These are phyloP conservation scores for Ceraceosorus bombacis DNA, from an alignment of 1,284 basidiomycete species.

Conservation along the genomic window DNA sequence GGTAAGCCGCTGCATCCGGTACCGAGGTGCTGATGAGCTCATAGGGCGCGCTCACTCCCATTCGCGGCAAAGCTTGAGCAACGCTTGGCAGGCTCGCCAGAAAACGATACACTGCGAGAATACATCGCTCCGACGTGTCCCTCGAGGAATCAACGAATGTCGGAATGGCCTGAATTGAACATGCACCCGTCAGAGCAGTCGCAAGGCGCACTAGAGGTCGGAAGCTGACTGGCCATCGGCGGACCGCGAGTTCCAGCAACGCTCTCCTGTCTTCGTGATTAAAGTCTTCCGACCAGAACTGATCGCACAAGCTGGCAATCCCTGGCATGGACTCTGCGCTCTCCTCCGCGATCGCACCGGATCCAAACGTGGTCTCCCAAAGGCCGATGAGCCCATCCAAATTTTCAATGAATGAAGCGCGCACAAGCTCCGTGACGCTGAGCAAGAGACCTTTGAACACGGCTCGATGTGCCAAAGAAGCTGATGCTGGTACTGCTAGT, in stretches of 20 bases:
- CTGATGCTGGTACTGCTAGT: slow-evolving; percentile 60
- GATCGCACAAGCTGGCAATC: slow-evolving; percentile 64
- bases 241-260: slow-evolving; percentile 68
- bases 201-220: slow-evolving; percentile 65
- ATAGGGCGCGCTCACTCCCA: slow-evolving; percentile 56
- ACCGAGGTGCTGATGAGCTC: slow-evolving; percentile 61
- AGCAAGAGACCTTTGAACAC: slow-evolving; percentile 62
- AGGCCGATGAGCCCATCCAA: slow-evolving; percentile 66
- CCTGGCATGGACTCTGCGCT: slow-evolving; percentile 51
- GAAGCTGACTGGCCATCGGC: slow-evolving; percentile 71
- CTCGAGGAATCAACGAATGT: slow-evolving; percentile 5
- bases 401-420: slow-evolving; percentile 56
- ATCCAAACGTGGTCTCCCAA: slow-evolving; percentile 71
- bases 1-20: slow-evolving; percentile 58
- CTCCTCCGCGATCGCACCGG: slow-evolving; percentile 21
- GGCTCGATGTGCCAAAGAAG: slow-evolving; percentile 71
- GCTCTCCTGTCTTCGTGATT: slow-evolving; percentile 55
- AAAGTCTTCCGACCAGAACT: slow-evolving; percentile 70
- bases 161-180: neutral
- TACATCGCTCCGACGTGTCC: slow-evolving; percentile 12
- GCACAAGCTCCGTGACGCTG: slow-evolving; percentile 67
- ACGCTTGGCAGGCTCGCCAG: slow-evolving; percentile 66
- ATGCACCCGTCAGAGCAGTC: slow-evolving; percentile 62
- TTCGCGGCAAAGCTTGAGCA: slow-evolving; percentile 59
- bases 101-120: slow-evolving; percentile 60